Conservation (phyloP, 306 rosid species). For the Medicago lupulina region DNA sequence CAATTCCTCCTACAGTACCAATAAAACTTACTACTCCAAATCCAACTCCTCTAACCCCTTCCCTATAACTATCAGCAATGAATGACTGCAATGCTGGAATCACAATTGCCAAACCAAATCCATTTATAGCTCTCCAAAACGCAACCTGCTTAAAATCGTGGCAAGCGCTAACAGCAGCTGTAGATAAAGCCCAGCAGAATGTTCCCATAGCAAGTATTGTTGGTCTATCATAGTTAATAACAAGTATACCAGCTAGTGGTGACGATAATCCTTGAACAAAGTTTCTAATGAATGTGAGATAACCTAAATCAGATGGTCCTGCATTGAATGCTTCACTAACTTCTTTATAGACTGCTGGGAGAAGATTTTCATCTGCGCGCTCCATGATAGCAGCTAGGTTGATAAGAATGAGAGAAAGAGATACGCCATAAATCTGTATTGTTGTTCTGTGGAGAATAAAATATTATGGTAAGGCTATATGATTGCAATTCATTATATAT, state of each 20-base stretch:
- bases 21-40: constrained; percentile 82
- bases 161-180: constrained; percentile 88
- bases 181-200: constrained; percentile 94
- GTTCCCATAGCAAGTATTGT: constrained; percentile 84
- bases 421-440: constrained; percentile 62
- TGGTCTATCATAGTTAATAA: constrained; percentile 79
- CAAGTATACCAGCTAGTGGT: constrained; percentile 91
- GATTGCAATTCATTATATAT: not conserved
- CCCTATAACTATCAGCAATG: constrained; percentile 89
- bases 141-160: constrained; percentile 70
- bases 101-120: constrained; percentile 93
- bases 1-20: constrained; percentile 85
- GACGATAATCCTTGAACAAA: constrained; percentile 84
- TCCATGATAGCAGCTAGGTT: constrained; percentile 97
- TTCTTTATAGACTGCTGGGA: constrained; percentile 96
- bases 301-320: constrained; percentile 93
- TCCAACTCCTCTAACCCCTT: constrained; percentile 81
- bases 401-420: constrained; percentile 80
- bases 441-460: constrained; percentile 51
- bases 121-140: constrained; percentile 92
- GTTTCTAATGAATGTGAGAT: constrained; percentile 91
- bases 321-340: constrained; percentile 92
- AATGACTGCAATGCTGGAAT: constrained; percentile 97
- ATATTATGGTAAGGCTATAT: constrained; percentile 22
- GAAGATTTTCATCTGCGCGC: constrained; percentile 94